Evolutionary conservation across 805 yeast genomes (phyloP), one percentile per base, ranked within the genome.

Genomic region (Tetrapisispora phaffii): DNA sequence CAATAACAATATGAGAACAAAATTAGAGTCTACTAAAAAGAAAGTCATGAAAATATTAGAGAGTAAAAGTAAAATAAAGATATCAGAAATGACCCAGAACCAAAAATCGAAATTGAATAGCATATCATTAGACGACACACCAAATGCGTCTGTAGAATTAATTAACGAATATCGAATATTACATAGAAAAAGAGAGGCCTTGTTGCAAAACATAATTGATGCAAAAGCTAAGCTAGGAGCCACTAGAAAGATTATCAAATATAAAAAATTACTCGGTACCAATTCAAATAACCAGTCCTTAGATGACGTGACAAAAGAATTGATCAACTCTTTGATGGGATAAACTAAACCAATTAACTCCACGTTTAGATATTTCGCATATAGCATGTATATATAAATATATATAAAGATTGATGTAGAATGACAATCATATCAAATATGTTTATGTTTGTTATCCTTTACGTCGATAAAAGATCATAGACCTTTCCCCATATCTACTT

Each of bases 241-340:
- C 3, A 68, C 74, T 10, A 69, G 67, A 29, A 82, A 80, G 61
- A 80, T 85, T 77, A 75, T 78, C 56, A 86, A 85, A 59, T 83
- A 89, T 68, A 73, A 95, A 50, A 79, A 79, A 55, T 70, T 90
- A 49, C 80, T 93, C 59, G 95, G 85, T 3, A 33, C 12, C 23
- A 33, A 34, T 17, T 22, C 80, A 19, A 93, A 85, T 48, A 90
- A 84, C 48, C 80, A 84, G 26, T 71, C 87, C 47, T 70, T 90
- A 41, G 90, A 85, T 52, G 96, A 90, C 19, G 83, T 89, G 36
- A 86, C 69, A 47, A 60, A 62, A 26, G 73, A 67, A 47, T 49
- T 69, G n/a, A 49, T 20, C 2, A 19, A 17, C 19, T n/a, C 20
- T n/a, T 19, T 26, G 10, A 38, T 19, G 22, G 6, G 19, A 17